phyloP scores from a whole-genome alignment of 202 grass and related monocot species.

The Bolboschoenoplectus hybrid region DNA sequence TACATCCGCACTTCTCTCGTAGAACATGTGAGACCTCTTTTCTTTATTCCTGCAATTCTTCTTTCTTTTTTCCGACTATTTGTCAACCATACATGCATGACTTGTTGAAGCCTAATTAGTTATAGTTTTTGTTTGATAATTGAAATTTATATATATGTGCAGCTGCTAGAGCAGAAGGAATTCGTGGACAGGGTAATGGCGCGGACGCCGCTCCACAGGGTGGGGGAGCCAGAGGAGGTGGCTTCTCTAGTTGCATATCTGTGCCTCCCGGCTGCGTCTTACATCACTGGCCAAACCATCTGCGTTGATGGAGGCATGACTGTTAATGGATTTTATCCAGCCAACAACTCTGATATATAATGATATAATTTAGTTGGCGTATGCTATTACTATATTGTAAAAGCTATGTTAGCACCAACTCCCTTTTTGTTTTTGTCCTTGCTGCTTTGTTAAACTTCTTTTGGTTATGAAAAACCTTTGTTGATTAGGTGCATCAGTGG shows the following conservation, averaged over 20 bases:
- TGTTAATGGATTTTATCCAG: constrained; percentile 42
- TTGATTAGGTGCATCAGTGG: not conserved
- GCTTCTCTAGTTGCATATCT: constrained; percentile 75
- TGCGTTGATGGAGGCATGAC: constrained; percentile 54
- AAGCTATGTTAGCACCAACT: not conserved
- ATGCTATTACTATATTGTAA: not conserved
- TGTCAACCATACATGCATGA: too few relatives aligned
- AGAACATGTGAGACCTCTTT: constrained; percentile 47
- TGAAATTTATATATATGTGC: constrained; percentile 5
- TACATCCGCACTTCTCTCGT: constrained; percentile 80
- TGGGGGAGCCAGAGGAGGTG: constrained; percentile 87
- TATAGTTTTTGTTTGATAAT: constrained; percentile 3
- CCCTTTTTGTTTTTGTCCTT: not conserved
- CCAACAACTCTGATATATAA: not conserved
- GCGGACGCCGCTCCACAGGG: constrained; percentile 65
- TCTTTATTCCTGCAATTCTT: not conserved
- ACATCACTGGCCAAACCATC: constrained; percentile 61
- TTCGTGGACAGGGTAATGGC: constrained; percentile 47
- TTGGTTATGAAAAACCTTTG: not conserved
- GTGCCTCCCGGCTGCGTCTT: constrained; percentile 55
- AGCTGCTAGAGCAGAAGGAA: constrained; percentile 63
- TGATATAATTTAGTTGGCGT: not conserved
- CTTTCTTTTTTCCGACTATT: too few relatives aligned
- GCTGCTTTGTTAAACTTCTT: not conserved
- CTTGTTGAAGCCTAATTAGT: not conserved